Evolutionary conservation across 768 basidiomycete species (phyloP), one percentile per base, ranked within the genome.

Genomic region (Lactifluus pinguis): DNA sequence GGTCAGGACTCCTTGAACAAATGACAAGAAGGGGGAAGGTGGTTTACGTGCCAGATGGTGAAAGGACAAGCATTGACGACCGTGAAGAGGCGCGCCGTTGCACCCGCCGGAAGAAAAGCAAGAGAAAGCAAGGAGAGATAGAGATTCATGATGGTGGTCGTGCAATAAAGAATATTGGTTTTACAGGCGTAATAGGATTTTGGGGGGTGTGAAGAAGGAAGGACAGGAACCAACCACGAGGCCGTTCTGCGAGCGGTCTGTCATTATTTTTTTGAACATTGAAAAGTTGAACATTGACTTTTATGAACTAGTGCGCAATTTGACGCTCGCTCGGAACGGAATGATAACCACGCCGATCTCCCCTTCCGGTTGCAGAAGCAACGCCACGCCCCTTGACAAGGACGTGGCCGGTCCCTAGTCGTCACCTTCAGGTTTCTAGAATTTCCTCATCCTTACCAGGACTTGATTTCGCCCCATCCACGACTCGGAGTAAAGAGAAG

Each of bases 11-110:
- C n/a, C 10, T 19, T 15, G 30, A 11, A 15, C 29, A 13, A 11
- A 58, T 1, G 25, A 36, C 10, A 21, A 25, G 14, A 36, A 11
- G 48, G 17, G 11, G 4, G 17, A 7, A 3, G 5, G 41, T 25
- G 25, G 25, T 25, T 10, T 36, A 57, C 63, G 13, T 54, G 21
- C 63, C 63, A 65, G 41, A 65, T 48, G 9, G 63, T 65, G 49
- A 62, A 65, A 4, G 63, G 15, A 45, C 63, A 65, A 17, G 48
- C 7, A 17, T 65, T 65, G 29, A 63, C 61, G 9, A 65, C 48
- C 6, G 63, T 65, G 52, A 65, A 62, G 3, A 47, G 41, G 7
- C 63, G 63, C 1, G 61, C 61, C 0, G 36, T 41, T 15, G 39
- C 59, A 41, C 55, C 13, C 1, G 51, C 36, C 1, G 47, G 45